A percentile compares a stretch with the other conserved stretches of the same genome.
Evolutionary conservation across 768 basidiomycete species (phyloP).

Genomic region (Pholiota conissans): DNA sequence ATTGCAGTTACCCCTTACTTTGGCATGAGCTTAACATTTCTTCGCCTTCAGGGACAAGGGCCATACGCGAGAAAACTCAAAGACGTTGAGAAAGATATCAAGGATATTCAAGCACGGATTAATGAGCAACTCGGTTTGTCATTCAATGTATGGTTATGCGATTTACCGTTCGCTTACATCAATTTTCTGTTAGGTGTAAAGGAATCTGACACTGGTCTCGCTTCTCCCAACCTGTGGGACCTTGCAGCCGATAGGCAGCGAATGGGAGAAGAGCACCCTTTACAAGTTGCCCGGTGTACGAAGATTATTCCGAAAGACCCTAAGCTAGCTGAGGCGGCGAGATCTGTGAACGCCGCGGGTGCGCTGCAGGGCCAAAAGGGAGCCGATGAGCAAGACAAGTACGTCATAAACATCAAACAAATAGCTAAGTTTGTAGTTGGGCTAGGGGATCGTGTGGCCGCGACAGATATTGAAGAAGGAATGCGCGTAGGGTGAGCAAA

Average conservation of each 20-base stretch:
- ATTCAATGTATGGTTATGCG: neutral
- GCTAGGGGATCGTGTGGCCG: slow-evolving; percentile 92
- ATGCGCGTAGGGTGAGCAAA: slow-evolving; percentile 96
- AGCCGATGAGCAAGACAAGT: slow-evolving; percentile 98
- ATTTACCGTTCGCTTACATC: no score
- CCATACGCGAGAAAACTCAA: slow-evolving; percentile 91
- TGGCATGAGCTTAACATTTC: slow-evolving; percentile 1
- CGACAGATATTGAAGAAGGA: slow-evolving; percentile 99
- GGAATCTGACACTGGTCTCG: slow-evolving; percentile 97
- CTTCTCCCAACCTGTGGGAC: slow-evolving; percentile 97
- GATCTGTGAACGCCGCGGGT: slow-evolving; percentile 75
- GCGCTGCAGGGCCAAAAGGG: slow-evolving; percentile 88
- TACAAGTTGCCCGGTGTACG: slow-evolving; percentile 97
- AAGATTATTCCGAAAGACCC: slow-evolving; percentile 92
- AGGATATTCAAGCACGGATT: slow-evolving; percentile 94
- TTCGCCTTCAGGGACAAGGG: slow-evolving; percentile 88
- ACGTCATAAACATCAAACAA: slow-evolving; percentile 99
- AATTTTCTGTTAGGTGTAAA: slow-evolving; percentile 76
- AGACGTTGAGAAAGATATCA: slow-evolving; percentile 88
- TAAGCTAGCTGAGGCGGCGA: slow-evolving; percentile 74
- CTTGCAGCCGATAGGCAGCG: slow-evolving; percentile 89
- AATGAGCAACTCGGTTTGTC: slow-evolving; percentile 92
- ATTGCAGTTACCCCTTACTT: slow-evolving; percentile 20
- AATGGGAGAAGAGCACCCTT: slow-evolving; percentile 88
- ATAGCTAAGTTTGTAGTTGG: slow-evolving; percentile 99